A percentile compares a stretch with the other conserved stretches of the same genome.
Conservation (phyloP, 352 stramenopile species). For the Phytopythium chamaehyphon region DNA sequence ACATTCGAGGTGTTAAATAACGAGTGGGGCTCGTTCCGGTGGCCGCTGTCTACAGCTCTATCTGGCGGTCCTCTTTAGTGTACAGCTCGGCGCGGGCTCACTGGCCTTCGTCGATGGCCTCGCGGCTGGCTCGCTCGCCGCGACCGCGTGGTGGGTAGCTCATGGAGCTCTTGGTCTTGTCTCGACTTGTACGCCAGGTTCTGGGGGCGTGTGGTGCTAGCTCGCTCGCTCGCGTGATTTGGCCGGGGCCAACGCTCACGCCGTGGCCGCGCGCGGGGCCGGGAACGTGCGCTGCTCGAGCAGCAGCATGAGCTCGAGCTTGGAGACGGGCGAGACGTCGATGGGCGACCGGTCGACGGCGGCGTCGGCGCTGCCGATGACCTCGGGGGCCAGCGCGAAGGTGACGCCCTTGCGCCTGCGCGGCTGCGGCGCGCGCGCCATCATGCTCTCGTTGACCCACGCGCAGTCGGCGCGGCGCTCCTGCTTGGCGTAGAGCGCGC, state of each 20-base stretch:
- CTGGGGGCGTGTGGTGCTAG: not conserved
- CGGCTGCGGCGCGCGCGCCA: slow-evolving; percentile 24
- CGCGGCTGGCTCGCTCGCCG: not conserved
- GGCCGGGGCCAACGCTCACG: too few species aligned
- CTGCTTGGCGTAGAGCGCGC: slow-evolving; percentile 69
- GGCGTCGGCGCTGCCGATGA: slow-evolving; percentile 71
- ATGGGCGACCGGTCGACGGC: slow-evolving; percentile 71
- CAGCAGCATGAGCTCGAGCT: slow-evolving; percentile 69
- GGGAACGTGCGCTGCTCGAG: slow-evolving; percentile 75
- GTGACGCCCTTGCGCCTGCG: slow-evolving; percentile 58
- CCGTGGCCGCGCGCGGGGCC: slow-evolving; percentile 1
- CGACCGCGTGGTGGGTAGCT: not conserved
- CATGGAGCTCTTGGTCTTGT: not conserved
- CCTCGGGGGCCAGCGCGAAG: slow-evolving; percentile 51
- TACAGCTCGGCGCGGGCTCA: slow-evolving; percentile 2
- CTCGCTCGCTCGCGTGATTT: not conserved
- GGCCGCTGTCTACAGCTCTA: slow-evolving; percentile 3
- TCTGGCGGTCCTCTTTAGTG: not conserved
- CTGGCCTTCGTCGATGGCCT: not conserved
- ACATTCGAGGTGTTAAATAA: slow-evolving; percentile 6
- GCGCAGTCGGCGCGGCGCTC: slow-evolving; percentile 34
- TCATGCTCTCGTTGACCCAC: slow-evolving; percentile 49
- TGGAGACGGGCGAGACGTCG: slow-evolving; percentile 68
- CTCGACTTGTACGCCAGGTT: not conserved
- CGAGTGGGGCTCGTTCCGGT: not conserved